These are phyloP conservation scores for Psilocybe tampanensis DNA, from an alignment of 768 basidiomycete species.

Conservation along the genomic window DNA sequence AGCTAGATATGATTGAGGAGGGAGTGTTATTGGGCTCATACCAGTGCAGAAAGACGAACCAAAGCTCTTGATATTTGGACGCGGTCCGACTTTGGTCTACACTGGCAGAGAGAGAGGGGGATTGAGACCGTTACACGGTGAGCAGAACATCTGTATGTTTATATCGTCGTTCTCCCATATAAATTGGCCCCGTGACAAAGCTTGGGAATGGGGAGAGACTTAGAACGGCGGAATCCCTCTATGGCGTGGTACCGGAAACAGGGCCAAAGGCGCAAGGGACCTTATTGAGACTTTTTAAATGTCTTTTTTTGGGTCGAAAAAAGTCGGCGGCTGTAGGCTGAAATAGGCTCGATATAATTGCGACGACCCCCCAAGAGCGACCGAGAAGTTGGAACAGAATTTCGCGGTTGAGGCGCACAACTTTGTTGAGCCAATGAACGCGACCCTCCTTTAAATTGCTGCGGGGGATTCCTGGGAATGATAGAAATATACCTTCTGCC, in stretches of 20 bases:
- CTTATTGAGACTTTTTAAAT: background rate
- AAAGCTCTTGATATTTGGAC: background rate
- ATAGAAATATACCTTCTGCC: too few species aligned
- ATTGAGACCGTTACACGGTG: background rate
- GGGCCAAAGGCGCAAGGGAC: background rate
- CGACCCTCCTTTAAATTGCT: too few species aligned
- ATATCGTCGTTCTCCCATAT: background rate
- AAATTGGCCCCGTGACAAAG: background rate
- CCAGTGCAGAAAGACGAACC: background rate
- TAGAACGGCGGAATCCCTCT: background rate
- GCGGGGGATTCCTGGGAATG: too few species aligned
- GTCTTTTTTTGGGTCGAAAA: too few species aligned
- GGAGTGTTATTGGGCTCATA: background rate
- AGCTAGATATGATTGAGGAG: slow-evolving; percentile 8
- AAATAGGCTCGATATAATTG: too few species aligned
- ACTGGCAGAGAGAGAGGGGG: background rate
- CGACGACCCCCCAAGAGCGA: too few species aligned
- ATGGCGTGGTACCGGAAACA: background rate
- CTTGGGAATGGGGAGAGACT: background rate
- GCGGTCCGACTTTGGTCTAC: background rate
- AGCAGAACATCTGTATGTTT: background rate
- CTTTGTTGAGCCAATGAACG: too few species aligned
- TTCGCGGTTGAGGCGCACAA: too few species aligned
- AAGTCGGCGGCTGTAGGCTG: background rate
- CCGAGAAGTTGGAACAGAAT: too few species aligned